Evolutionary conservation across 2,329 filamentous ascomycete species (phyloP).

Genomic region (Penicillium sumatraense): DNA sequence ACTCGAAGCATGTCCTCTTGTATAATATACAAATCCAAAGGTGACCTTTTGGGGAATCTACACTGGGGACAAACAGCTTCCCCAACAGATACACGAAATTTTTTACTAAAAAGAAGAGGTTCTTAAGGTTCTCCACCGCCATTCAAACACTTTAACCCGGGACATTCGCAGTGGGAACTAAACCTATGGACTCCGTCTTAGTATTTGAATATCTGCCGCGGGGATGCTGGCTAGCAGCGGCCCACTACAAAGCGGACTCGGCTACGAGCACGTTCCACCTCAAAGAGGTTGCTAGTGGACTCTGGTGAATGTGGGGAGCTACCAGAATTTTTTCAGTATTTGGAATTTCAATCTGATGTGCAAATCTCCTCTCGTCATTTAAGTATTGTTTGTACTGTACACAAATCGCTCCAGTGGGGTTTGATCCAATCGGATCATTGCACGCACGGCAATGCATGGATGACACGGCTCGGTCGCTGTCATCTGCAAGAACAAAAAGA

Average conservation of each 20-base stretch:
- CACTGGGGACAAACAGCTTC: conserved; percentile 5
- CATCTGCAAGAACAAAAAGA: conserved; percentile 10
- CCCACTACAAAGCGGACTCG: conserved; percentile 8
- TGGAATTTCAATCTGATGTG: conserved; percentile 8
- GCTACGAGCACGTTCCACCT: conserved; percentile 11
- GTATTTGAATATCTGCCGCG: conserved; percentile 4
- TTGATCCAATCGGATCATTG: conserved; percentile 13
- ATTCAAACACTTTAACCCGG: not conserved
- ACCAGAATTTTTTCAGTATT: conserved; percentile 8
- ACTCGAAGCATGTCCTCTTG: too few relatives aligned
- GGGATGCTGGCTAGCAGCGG: conserved; percentile 4
- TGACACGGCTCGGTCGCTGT: conserved; percentile 18
- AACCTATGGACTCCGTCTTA: not conserved
- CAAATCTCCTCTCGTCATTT: conserved; percentile 6
- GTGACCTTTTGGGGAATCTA: too few relatives aligned
- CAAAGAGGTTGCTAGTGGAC: not conserved
- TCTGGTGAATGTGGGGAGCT: not conserved
- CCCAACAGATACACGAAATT: conserved; percentile 10
- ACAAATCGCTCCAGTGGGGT: conserved; percentile 11
- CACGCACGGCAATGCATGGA: conserved; percentile 10
- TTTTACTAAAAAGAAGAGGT: too few relatives aligned
- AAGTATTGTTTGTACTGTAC: too few relatives aligned
- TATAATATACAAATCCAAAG: too few relatives aligned
- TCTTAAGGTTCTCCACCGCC: too few relatives aligned
- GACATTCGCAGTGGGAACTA: not conserved